Evolutionary conservation across 495 filamentous ascomycete genomes (phyloP), one percentile per base, ranked within the genome.

Genomic region (Melanomma pulvis-pyrius): DNA sequence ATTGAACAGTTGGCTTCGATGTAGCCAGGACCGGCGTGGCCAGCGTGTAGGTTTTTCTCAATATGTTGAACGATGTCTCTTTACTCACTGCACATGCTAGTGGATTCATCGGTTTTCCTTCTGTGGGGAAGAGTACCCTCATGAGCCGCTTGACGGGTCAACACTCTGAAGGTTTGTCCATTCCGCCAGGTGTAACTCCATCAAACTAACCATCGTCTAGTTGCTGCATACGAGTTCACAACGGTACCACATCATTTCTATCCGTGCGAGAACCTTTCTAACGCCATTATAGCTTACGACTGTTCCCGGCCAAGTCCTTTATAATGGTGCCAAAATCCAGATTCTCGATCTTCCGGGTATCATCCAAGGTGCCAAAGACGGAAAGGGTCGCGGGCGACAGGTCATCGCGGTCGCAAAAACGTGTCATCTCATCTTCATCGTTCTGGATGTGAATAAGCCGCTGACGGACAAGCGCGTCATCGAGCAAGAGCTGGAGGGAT

Each of bases 381-480:
- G 94, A 59, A 96, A 97, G 77, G 94, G 94, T 82, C 89, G 94
- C 82, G 94, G 94, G 83, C 88, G 96, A 70, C 94, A 98, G 78
- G 94, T 98, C 70, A 98, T 98, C 82, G 93, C 94, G 19, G 94
- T 98, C 55, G 92, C 96, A 54, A 98, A 98, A 82, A 98, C 93
- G 39, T 98, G 94, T 81, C 90, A 98, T 82, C 81, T 98, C 58
- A 98, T 98, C 68, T 98, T 98, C 80, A 98, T 98, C 74, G 93
- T 98, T 46, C 83, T 98, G 29, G 94, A 98, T 78, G 94, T 98
- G 71, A 97, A 98, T 81, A 98, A 98, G 80, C 96, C 94, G 28
- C 77, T 98, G 71, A 94, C 93, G 39, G 94, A 98, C 79, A 98
- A 98, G 82, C 88, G 90, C 68, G 84, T 98, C 56, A 98, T 98